Evolutionary conservation across 176 grass and related monocot species (phyloP).

Genomic region (Alopecurus myosuroides): DNA sequence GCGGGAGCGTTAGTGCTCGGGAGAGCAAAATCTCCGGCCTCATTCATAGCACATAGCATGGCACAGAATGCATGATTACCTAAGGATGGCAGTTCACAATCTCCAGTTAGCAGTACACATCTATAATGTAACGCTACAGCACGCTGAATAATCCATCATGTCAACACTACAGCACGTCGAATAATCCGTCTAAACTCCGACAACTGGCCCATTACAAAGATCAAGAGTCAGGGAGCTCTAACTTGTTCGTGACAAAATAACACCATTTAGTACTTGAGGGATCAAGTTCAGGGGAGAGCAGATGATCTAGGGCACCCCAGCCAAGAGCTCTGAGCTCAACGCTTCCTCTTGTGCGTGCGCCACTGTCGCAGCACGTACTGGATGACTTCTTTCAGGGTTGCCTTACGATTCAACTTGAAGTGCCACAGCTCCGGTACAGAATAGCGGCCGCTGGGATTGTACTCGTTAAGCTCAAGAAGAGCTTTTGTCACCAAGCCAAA

Average conservation of each 20-base stretch:
- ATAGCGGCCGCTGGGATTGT: conserved; percentile 38
- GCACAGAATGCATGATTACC: neutral
- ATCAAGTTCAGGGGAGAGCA: neutral
- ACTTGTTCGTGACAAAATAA: neutral
- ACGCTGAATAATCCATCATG: neutral
- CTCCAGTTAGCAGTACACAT: too few relatives aligned
- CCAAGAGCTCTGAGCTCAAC: neutral
- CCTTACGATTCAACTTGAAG: conserved; percentile 1
- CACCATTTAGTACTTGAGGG: neutral
- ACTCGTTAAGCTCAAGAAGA: conserved; percentile 49
- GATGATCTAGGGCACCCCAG: neutral
- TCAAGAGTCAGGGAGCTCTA: neutral
- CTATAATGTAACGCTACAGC: too few relatives aligned
- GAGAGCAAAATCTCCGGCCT: too few relatives aligned
- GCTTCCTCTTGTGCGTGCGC: conserved; percentile 12
- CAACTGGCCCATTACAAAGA: neutral
- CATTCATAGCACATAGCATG: too few relatives aligned
- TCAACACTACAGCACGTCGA: neutral
- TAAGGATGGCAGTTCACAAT: neutral
- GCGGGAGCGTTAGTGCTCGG: too few relatives aligned
- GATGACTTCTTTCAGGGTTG: conserved; percentile 20
- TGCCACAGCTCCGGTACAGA: conserved; percentile 35
- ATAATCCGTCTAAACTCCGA: neutral
- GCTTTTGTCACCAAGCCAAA: conserved; percentile 34
- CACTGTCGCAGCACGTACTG: conserved; percentile 16